Percentiles rank a stretch among this genome's conserved stretches.
phyloP scores from a whole-genome alignment of 164 flowering plant genomes.

The Kingdonia uniflora region DNA sequence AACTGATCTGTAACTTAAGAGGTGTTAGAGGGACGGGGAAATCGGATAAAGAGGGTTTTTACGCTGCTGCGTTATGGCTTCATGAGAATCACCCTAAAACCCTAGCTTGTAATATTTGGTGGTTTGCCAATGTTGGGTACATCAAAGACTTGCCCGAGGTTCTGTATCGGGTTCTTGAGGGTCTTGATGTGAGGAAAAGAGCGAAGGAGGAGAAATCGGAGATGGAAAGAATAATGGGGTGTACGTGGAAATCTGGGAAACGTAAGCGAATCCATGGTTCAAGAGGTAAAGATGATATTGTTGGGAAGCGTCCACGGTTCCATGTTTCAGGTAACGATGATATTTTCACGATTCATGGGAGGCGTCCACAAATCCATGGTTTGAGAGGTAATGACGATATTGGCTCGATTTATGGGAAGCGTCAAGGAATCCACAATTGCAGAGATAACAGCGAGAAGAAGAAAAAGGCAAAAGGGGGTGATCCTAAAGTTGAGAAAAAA shows the following conservation, averaged over 20 bases:
- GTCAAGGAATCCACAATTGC: no score
- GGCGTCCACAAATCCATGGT: no score
- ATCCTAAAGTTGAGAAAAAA: conserved; percentile 5
- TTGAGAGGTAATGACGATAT: no score
- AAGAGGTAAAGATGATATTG: no score
- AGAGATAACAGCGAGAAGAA: neutral
- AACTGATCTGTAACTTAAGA: conserved; percentile 43
- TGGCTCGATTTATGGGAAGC: no score
- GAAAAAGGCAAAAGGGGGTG: neutral
- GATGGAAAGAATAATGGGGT: neutral
- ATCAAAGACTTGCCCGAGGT: conserved; percentile 30
- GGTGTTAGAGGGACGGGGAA: conserved; percentile 54
- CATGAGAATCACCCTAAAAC: conserved; percentile 35
- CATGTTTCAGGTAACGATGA: no score
- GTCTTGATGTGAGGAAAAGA: conserved; percentile 15
- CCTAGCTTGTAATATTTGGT: conserved; percentile 18
- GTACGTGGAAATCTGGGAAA: no score
- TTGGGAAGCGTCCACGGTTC: no score
- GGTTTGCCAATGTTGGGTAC: conserved; percentile 19
- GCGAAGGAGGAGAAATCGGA: neutral
- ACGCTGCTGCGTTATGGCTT: conserved; percentile 33
- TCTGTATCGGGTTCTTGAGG: conserved; percentile 25
- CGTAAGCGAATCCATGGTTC: no score
- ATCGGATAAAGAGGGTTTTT: conserved; percentile 31
- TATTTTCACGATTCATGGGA: no score